A percentile compares a stretch with the other conserved stretches of the same genome.
These are phyloP conservation scores for Trichophyton schoenleinii DNA, from an alignment of 2,329 filamentous ascomycete genomes.

Conservation along the genomic window DNA sequence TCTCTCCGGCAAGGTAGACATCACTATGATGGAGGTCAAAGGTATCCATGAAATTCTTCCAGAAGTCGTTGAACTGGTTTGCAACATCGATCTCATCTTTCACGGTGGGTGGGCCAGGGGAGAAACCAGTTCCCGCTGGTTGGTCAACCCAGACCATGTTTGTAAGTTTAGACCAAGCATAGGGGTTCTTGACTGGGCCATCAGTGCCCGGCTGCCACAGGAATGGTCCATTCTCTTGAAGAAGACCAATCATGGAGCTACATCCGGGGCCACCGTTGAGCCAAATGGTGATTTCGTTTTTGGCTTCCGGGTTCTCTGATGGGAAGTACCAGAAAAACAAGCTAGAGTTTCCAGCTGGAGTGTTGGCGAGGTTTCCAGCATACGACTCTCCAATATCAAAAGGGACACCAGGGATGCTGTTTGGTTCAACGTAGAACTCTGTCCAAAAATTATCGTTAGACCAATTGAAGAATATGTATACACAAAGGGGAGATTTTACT, in stretches of 20 bases:
- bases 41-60: conserved; percentile 61
- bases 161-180: conserved; percentile 62
- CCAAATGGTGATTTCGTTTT: conserved; percentile 33
- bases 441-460: neutral
- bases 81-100: conserved; percentile 56
- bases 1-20: conserved; percentile 61
- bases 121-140: conserved; percentile 52
- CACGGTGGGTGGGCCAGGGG: conserved; percentile 51
- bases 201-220: conserved; percentile 56
- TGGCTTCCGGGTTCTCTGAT: conserved; percentile 31
- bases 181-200: conserved; percentile 52
- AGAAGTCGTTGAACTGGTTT: conserved; percentile 60
- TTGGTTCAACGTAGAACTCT: conserved; percentile 55
- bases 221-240: conserved; percentile 67
- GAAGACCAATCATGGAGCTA: conserved; percentile 51
- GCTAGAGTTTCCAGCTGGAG: conserved; percentile 33
- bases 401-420: conserved; percentile 51
- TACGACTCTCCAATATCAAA: conserved; percentile 51
- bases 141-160: conserved; percentile 68
- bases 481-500: neutral
- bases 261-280: conserved; percentile 44
- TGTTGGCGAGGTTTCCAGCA: conserved; percentile 42
- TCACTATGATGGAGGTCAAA: conserved; percentile 55
- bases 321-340: conserved; percentile 42
- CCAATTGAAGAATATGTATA: neutral